Percentiles rank a stretch among this genome's conserved stretches.
These are phyloP conservation scores for Drosera spatulata DNA, from an alignment of 179 eudicot species.

Conservation along the genomic window DNA sequence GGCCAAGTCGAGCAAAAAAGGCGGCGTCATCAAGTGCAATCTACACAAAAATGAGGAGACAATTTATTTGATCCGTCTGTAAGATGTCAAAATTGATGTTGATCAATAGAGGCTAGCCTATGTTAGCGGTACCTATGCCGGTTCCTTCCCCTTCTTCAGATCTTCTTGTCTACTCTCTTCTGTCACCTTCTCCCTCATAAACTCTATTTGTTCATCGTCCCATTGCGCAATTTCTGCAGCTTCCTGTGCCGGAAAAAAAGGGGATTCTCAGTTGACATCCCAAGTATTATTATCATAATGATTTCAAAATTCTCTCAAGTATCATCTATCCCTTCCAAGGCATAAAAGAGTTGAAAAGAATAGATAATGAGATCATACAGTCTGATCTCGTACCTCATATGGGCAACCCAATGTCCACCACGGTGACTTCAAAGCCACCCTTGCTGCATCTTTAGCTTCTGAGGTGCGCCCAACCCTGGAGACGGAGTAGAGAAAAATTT, in stretches of 20 bases:
- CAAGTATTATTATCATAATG: too few relatives aligned
- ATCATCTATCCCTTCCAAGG: too few relatives aligned
- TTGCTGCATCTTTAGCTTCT: slow-evolving; percentile 73
- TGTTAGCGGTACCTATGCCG: slow-evolving; percentile 38
- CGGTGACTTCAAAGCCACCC: slow-evolving; percentile 66
- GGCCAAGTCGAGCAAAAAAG: slow-evolving; percentile 60
- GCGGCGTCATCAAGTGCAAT: slow-evolving; percentile 67
- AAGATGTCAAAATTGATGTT: too few relatives aligned
- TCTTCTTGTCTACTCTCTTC: slow-evolving; percentile 58
- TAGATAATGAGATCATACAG: too few relatives aligned
- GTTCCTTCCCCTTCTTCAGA: slow-evolving; percentile 58
- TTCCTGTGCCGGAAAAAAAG: slow-evolving; percentile 26
- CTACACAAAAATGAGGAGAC: slow-evolving; percentile 13
- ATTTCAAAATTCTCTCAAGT: too few relatives aligned
- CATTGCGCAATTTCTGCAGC: slow-evolving; percentile 60
- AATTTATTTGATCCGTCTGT: not conserved
- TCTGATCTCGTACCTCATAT: slow-evolving; percentile 28
- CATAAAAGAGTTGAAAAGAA: too few relatives aligned
- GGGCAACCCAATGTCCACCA: slow-evolving; percentile 81
- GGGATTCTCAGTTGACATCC: too few relatives aligned
- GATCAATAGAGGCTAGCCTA: not conserved
- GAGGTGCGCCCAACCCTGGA: slow-evolving; percentile 50
- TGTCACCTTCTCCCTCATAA: slow-evolving; percentile 53
- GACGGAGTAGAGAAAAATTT: not conserved
- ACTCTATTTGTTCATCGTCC: slow-evolving; percentile 76